Evolutionary conservation across 2,329 filamentous ascomycete genomes (phyloP), one percentile per base, ranked within the genome.

Genomic region (Penicillium olsonii): DNA sequence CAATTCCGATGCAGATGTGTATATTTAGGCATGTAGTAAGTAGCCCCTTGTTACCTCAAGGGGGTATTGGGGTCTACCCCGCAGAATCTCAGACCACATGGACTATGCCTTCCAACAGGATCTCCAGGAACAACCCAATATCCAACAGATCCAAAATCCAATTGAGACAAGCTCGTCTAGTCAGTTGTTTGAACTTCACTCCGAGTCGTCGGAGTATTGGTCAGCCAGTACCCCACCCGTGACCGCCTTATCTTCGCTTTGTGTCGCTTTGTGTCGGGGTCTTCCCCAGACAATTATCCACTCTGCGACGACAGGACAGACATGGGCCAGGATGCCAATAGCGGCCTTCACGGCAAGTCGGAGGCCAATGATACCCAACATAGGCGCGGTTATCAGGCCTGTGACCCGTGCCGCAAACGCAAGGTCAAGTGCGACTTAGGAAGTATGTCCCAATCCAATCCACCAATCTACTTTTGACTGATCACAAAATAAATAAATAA

Each of bases 361-460:
- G 57, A 60, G 17, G 68, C 70, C 17, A 62, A 66, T 42, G 62
- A 63, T 35, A 53, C 64, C 43, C 70, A 72, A 42, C 74, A 77
- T 59, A 71, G 75, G 37, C 73, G 75, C 45, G 73, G 73, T 50
- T 77, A 77, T 51, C 75, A 77, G 66, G 75, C 75, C 37, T 77
- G 75, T 63, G 74, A 77, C 61, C 71, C 73, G 24, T 77, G 75
- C 59, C 72, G 74, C 49, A 75, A 75, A 56, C 73, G 75, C 53
- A 77, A 77, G 58, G 74, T 77, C 52, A 76, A 76, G 57, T 77
- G 75, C 54, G 75, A 76, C 57, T 60, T 77, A 46, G 74, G 74
- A 56, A 76, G 74, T 76, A 68, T 48, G 72, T 26, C 14, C 35
- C 56, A 44, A 52, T 42, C 38, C 33, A 26, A 19, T 48, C 15